These are phyloP conservation scores for Fusarium sp. DNA, from an alignment of 2,329 filamentous ascomycete species.

Conservation along the genomic window DNA sequence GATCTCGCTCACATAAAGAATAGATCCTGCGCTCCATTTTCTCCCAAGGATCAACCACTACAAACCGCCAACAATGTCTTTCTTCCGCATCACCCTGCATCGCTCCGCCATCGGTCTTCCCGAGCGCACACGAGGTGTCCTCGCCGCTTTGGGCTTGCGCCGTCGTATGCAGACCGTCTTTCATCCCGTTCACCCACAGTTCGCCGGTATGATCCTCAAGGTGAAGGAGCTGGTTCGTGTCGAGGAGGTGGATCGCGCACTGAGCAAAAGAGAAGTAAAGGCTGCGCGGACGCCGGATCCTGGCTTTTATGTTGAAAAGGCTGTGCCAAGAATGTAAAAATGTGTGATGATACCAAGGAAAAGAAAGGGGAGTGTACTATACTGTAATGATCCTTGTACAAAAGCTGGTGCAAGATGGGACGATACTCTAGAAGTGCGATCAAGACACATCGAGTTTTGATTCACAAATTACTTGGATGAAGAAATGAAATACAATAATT, in stretches of 20 bases:
- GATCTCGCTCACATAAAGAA: conserved; percentile 6
- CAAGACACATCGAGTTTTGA: not conserved
- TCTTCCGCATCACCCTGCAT: conserved; percentile 91
- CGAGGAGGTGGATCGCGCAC: conserved; percentile 73
- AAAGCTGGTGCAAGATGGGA: conserved; percentile 19
- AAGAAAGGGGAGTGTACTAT: conserved; percentile 42
- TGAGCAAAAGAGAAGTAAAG: conserved; percentile 75
- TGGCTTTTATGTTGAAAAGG: conserved; percentile 82
- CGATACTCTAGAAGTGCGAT: conserved; percentile 6
- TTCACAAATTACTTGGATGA: not conserved
- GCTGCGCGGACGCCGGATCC: conserved; percentile 76
- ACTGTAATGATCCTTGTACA: conserved; percentile 45
- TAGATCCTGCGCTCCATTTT: conserved; percentile 21
- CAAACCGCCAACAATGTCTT: conserved; percentile 65
- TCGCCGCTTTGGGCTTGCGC: conserved; percentile 84
- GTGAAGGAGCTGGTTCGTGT: conserved; percentile 93
- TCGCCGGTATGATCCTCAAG: conserved; percentile 90
- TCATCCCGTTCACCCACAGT: conserved; percentile 81
- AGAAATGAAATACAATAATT: not conserved
- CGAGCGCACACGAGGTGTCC: conserved; percentile 78
- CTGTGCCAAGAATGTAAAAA: conserved; percentile 41
- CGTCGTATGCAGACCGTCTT: conserved; percentile 89
- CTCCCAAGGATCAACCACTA: not conserved
- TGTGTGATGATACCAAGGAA: not conserved
- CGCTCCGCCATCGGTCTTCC: conserved; percentile 91